Percentiles rank a stretch among this genome's conserved stretches.
These are phyloP conservation scores for Salvia rosmarinus DNA, from an alignment of 257 asterid species.

Conservation along the genomic window DNA sequence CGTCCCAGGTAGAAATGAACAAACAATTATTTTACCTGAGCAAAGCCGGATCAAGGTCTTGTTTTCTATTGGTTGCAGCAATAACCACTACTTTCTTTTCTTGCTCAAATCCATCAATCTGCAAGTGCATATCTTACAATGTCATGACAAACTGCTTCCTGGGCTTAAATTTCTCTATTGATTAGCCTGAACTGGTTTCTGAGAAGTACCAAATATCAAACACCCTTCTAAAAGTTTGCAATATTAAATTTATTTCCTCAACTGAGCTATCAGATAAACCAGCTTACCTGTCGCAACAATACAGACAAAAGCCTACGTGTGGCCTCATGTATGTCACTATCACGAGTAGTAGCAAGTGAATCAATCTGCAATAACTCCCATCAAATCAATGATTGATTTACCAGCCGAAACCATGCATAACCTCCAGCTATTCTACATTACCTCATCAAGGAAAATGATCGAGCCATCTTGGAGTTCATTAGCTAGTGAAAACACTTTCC, in stretches of 20 bases:
- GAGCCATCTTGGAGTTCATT: conserved; percentile 85
- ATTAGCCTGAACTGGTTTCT: conserved; percentile 11
- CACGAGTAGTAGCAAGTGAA: conserved; percentile 92
- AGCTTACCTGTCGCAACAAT: conserved; percentile 81
- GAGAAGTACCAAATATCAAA: conserved; percentile 5
- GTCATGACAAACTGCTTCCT: conserved; percentile 21
- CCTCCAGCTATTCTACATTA: conserved; percentile 34
- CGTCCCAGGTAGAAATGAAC: conserved; percentile 13
- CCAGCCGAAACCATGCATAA: conserved; percentile 19
- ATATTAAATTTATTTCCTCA: background rate
- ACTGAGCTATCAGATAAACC: conserved; percentile 23
- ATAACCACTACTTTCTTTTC: conserved; percentile 88
- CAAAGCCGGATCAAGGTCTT: conserved; percentile 96
- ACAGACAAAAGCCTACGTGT: conserved; percentile 89
- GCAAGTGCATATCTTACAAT: conserved; percentile 39
- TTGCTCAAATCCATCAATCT: conserved; percentile 99
- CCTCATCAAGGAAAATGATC: conserved; percentile 93
- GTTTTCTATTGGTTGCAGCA: conserved; percentile 97
- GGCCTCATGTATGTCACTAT: conserved; percentile 92
- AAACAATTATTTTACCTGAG: conserved; percentile 56
- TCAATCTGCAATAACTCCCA: conserved; percentile 67
- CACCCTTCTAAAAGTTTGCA: background rate
- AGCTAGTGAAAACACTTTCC: conserved; percentile 90
- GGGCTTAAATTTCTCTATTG: background rate
- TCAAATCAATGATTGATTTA: conserved; percentile 9